Evolutionary conservation across 2,329 filamentous ascomycete species (phyloP).

Genomic region (Trichoderma atrobrunneum): DNA sequence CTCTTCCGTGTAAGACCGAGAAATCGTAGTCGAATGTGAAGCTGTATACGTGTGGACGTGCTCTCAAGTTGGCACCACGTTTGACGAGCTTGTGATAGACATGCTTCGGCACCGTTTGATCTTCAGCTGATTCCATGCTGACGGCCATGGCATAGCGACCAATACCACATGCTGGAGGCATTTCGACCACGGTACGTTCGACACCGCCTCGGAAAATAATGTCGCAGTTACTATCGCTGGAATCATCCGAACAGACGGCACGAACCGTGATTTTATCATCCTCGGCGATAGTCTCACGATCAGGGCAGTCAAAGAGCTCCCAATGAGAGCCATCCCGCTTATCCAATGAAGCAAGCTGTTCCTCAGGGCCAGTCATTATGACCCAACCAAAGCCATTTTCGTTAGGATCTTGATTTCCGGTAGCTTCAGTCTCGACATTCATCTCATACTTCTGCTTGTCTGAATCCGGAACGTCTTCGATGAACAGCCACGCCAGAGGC

Average conservation of each 20-base stretch:
- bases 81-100: neutral
- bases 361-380: neutral
- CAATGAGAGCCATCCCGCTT: neutral
- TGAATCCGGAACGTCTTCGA: neutral
- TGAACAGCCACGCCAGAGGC: neutral
- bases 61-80: neutral
- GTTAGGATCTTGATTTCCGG: neutral
- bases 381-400: neutral
- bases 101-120: neutral
- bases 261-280: neutral
- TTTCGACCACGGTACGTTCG: neutral
- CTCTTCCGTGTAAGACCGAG: neutral
- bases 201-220: neutral
- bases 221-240: neutral
- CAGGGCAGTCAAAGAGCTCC: neutral
- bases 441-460: neutral
- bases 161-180: neutral
- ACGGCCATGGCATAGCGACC: neutral
- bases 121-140: neutral
- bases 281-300: neutral
- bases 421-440: neutral
- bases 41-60: neutral
- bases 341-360: neutral
- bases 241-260: neutral
- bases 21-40: neutral